Evolutionary conservation across 768 basidiomycete genomes (phyloP), one percentile per base, ranked within the genome.

Genomic region (Leccinum disarticulatum): DNA sequence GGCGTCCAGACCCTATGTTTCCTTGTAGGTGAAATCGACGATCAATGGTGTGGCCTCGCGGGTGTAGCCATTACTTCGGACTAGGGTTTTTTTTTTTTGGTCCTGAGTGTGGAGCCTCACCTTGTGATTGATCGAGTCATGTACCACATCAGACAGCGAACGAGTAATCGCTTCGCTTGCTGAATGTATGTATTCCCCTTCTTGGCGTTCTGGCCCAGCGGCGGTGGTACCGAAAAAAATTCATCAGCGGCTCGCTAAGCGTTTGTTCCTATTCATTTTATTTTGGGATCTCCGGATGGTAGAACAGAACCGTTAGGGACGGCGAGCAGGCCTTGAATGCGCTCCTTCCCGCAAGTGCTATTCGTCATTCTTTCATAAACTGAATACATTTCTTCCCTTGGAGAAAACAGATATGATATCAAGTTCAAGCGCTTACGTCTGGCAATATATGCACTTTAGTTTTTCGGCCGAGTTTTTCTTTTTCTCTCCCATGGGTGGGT

Each of bases 1-100:
- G 62, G 65, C 48, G 70, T 68, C 15, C 28, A 66, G 22, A 73
- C 77, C 13, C 59, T 75, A 22, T 80, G 76, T 61, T 71, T 80
- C 47, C 68, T 81, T 10, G 55, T 80, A 7, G 80, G 80, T 11
- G 56, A 63, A 52, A 48, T 66, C 65, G 27, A 62, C 67, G 19
- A 63, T 53, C 46, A 46, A n/a, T 60, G 73, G 64, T 63, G 60
- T 58, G 65, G 69, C 22, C 58, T 71, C 19, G 58, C 53, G n/a
- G 60, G 65, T 33, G 58, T 71, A 11, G 62, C 65, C 9, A 60
- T 66, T 25, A 58, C 52, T 33, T 41, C 59, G 13, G 65, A 58
- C 25, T 50, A 47, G 53, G 17, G n/a, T n/a, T 6, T 8, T 55
- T 33, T 33, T 43, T 15, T 35, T 36, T 22, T 22, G 22, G 9